phyloP scores from a whole-genome alignment of 352 stramenopile species.

The Phytophthora podocarpi region DNA sequence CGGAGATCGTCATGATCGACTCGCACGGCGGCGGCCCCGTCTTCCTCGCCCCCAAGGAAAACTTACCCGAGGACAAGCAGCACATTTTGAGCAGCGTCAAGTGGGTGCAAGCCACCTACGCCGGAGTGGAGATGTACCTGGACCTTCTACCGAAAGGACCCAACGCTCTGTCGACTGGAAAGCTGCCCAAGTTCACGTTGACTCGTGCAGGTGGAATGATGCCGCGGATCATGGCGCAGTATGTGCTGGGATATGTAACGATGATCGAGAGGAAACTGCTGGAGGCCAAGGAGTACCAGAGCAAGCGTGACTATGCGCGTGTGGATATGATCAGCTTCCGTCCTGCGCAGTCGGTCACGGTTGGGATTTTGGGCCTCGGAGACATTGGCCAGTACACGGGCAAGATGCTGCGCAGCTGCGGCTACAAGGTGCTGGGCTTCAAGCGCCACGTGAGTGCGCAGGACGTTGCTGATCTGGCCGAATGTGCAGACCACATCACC shows the following conservation, averaged over 20 bases:
- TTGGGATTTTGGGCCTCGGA: slow-evolving; percentile 53
- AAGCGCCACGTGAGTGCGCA: slow-evolving; percentile 45
- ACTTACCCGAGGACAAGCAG: slow-evolving; percentile 38
- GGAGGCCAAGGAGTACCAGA: slow-evolving; percentile 37
- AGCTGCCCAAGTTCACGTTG: slow-evolving; percentile 39
- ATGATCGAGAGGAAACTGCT: slow-evolving; percentile 46
- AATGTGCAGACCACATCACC: slow-evolving; percentile 42
- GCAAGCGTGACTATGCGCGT: slow-evolving; percentile 29
- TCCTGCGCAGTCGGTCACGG: slow-evolving; percentile 41
- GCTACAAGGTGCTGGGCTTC: slow-evolving; percentile 62
- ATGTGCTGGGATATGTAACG: slow-evolving; percentile 48
- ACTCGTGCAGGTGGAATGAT: slow-evolving; percentile 49
- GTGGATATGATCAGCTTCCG: slow-evolving; percentile 31
- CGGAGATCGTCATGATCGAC: slow-evolving; percentile 44
- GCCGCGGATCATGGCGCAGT: slow-evolving; percentile 47
- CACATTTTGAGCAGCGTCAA: slow-evolving; percentile 37
- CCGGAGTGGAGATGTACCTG: slow-evolving; percentile 44
- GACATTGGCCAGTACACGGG: slow-evolving; percentile 60
- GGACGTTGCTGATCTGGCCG: slow-evolving; percentile 18
- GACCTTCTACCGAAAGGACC: slow-evolving; percentile 28
- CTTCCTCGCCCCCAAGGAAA: slow-evolving; percentile 39
- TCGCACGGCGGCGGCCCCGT: slow-evolving; percentile 25
- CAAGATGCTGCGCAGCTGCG: slow-evolving; percentile 43
- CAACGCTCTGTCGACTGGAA: slow-evolving; percentile 1
- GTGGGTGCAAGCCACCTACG: slow-evolving; percentile 52